Conservation (phyloP, 202 grass and related monocot species). For the Dendrocalamus latiflorus region DNA sequence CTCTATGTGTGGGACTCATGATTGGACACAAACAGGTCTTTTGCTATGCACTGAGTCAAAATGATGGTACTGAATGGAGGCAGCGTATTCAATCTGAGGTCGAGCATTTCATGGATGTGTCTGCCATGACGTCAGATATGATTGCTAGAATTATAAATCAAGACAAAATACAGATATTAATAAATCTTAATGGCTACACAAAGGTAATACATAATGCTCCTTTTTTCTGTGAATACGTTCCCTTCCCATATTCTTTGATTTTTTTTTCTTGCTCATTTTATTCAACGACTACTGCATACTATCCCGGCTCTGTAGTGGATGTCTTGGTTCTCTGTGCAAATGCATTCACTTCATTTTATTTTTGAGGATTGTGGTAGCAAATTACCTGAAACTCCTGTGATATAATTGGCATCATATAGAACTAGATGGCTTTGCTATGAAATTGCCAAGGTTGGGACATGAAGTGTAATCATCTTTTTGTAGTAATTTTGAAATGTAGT, state of each 20-base stretch:
- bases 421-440: no score
- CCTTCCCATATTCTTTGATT: not conserved
- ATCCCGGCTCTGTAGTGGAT: not conserved
- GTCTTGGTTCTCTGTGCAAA: not conserved
- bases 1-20: not conserved
- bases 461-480: not conserved
- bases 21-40: conserved; percentile 47
- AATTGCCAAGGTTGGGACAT: not conserved
- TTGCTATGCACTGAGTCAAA: conserved; percentile 89
- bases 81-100: conserved; percentile 78
- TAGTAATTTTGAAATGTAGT: not conserved
- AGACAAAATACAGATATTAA: conserved; percentile 79
- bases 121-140: conserved; percentile 76
- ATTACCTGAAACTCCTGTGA: no score
- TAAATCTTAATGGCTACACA: conserved; percentile 93
- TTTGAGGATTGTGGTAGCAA: not conserved
- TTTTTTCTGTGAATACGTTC: not conserved
- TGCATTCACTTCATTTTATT: not conserved
- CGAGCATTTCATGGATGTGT: conserved; percentile 74
- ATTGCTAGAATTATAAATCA: conserved; percentile 75
- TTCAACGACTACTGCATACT: not conserved
- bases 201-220: conserved; percentile 49
- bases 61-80: conserved; percentile 85
- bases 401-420: no score
- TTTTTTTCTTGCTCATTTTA: not conserved